phyloP scores from a whole-genome alignment of 1,284 basidiomycete species.

The Heterobasidion parviporum region DNA sequence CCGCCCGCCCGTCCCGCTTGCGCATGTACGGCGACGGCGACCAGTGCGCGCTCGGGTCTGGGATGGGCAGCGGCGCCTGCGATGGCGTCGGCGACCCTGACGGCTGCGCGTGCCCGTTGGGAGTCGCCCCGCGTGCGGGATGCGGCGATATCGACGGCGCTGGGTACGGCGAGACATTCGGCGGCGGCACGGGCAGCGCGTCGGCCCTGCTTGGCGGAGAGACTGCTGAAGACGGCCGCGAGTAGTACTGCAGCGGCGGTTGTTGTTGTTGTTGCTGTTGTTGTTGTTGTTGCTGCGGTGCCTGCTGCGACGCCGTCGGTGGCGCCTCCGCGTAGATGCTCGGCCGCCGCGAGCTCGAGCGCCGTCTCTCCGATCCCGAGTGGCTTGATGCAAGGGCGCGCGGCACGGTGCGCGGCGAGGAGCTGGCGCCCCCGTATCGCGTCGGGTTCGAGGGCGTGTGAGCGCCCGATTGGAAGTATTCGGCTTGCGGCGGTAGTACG shows the following conservation, averaged over 20 bases:
- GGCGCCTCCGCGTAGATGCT: neutral
- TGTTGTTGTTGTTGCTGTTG: neutral
- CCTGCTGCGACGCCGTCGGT: neutral
- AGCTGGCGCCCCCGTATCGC: no score
- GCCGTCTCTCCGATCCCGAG: neutral
- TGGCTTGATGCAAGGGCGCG: no score
- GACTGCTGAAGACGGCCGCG: neutral
- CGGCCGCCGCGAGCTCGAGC: neutral
- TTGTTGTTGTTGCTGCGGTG: neutral
- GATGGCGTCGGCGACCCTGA: neutral
- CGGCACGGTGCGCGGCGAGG: no score
- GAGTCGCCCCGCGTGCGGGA: neutral
- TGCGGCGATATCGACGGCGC: neutral
- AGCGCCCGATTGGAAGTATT: neutral
- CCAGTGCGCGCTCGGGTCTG: conserved; percentile 2
- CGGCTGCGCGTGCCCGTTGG: no score
- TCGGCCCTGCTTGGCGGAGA: conserved; percentile 1
- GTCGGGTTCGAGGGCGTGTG: no score
- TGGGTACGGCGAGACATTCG: conserved; percentile 2
- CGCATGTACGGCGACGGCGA: neutral
- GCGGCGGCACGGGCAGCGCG: conserved; percentile 9
- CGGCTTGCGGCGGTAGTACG: neutral
- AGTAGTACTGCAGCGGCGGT: neutral
- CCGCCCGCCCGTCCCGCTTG: neutral
- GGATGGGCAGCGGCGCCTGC: neutral